Base-by-base conservation (phyloP, 345 rosid species). In the Raphanus raphanistrum region DNA sequence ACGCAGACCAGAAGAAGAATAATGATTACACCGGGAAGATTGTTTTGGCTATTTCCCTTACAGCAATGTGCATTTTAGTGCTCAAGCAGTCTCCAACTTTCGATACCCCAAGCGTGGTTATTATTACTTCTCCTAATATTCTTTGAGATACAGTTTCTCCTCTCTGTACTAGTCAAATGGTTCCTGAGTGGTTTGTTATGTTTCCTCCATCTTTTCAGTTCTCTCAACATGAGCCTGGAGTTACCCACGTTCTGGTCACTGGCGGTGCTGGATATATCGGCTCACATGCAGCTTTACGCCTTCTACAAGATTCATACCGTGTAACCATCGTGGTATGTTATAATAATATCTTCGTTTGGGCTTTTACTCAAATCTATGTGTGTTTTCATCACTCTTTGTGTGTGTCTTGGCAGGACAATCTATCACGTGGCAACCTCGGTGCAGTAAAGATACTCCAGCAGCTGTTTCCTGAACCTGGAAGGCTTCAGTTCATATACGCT, bases 261-360 rank as follows among this genome's bases (percentile, higher is more conserved):
- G 98, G 98, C 41, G 98, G 98, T 77, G 98, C 98, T 55, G 97
- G 98, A 52, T 93, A 85, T 71, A 93, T 93, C 71, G 97, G 98
- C 50, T 93, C 98, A 61, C 98, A 93, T 82, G 97, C 98, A 64
- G 79, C 93, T 38, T 71, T 88, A 79, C 88, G 92, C 35, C 96
- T 93, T 80, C 77, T 93, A 54, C 86, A 70, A 75, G 97, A 93
- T 52, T 84, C 87, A 16, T 80, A 91, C 81, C 88, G 97, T 15
- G 98, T 93, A 12, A 89, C 98, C 33, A 81, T 93, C 43, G 95
- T 93, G 89, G 98, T 93, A 91, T 26, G 27, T 6, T 6, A 2
- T 38, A 8, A 38, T 38, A 9, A 4, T 38, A 76, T 65, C 64
- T 15, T 43, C 28, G 7, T 32, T 21, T 21, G 21, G 6, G 66